Evolutionary conservation across 306 rosid species (phyloP), one percentile per base, ranked within the genome.

Genomic region (Medicago arabica): DNA sequence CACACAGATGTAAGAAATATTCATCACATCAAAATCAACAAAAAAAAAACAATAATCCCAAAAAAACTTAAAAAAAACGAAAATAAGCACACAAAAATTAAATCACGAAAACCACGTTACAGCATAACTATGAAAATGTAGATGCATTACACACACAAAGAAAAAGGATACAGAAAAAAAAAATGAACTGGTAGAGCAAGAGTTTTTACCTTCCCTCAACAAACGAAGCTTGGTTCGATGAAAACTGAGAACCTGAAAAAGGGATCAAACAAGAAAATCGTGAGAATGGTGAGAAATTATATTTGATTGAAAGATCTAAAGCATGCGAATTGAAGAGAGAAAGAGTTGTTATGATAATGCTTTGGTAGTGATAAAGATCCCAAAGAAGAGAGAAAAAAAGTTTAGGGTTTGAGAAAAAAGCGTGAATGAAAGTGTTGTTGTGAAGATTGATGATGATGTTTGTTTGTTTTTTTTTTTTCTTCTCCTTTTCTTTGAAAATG

Each of bases 361-460:
- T 65, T 40, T 72, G 5, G 49, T 6, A 60, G 38, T n/a, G 58
- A 4, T 58, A 14, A 49, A 77, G 81, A 84, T 77, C 80, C 60
- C 34, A 62, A 49, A 78, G 66, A 10, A 41, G 55, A 77, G 23
- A 55, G 54, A 68, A 55, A 5, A 13, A 43, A n/a, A 4, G n/a
- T n/a, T 78, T 85, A 85, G 88, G 88, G 88, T 78, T 85, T 78
- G 25, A 75, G 78, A 71, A 54, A 75, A 75, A 66, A 34, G 9
- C 3, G 54, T 15, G 54, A 51, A 57, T 57, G 63, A 40, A 6
- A n/a, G 62, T 69, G 14, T 12, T 31, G 67, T 78, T 59, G 64
- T 7, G 60, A 78, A 5, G 72, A 85, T 69, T 74, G 69, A 71
- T 13, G 76, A 78, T 77, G 66, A 15, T 75, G 62, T 47, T 39